Percentiles rank a stretch among this genome's conserved stretches.
phyloP scores from a whole-genome alignment of 2,329 filamentous ascomycete species.

The Onygena corvina region DNA sequence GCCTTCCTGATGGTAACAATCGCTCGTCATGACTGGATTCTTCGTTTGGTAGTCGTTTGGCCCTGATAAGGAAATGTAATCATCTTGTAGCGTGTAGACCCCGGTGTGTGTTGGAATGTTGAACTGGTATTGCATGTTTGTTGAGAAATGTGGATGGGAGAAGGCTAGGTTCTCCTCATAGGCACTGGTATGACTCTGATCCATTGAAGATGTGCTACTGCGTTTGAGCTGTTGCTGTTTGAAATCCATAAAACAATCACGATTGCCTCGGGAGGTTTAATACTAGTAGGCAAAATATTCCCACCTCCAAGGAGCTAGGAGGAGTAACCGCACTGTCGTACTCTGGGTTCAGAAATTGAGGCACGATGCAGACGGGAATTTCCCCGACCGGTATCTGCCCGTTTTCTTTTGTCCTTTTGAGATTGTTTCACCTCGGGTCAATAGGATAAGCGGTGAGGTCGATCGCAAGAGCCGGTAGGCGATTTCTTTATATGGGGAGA shows the following conservation, averaged over 20 bases:
- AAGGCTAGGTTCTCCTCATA: background rate
- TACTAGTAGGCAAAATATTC: background rate
- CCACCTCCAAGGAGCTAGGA: background rate
- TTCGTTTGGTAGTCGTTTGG: background rate
- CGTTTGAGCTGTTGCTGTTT: background rate
- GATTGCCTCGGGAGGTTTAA: background rate
- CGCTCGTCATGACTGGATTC: background rate
- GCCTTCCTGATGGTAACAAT: background rate
- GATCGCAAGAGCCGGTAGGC: background rate
- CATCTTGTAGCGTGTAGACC: background rate
- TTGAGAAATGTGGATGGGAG: background rate
- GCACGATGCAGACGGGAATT: background rate
- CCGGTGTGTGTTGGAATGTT: background rate
- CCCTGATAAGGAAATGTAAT: background rate
- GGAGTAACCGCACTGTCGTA: background rate
- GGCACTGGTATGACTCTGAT: background rate
- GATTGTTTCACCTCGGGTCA: constrained; percentile 4
- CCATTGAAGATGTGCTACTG: background rate
- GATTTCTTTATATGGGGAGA: constrained; percentile 2
- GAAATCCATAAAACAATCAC: background rate
- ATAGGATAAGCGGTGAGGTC: background rate
- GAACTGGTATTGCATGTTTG: background rate
- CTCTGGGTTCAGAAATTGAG: background rate
- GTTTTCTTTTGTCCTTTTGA: constrained; percentile 5
- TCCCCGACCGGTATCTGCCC: constrained; percentile 2